Base-by-base conservation (phyloP, 2,329 filamentous ascomycete genomes). In the Clarireedia hainanense region DNA sequence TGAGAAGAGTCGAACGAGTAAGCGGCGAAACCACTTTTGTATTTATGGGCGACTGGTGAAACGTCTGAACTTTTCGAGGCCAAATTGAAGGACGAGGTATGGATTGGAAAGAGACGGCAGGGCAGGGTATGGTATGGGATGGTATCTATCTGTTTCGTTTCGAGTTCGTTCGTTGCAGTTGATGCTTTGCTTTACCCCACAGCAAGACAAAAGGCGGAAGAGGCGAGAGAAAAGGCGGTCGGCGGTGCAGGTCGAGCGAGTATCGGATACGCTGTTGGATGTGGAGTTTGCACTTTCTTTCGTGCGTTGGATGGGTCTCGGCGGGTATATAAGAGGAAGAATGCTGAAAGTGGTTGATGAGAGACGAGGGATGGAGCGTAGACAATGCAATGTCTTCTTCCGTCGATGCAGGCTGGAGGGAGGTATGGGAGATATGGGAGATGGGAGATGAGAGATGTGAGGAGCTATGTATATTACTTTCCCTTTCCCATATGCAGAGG, bases 391-490 rank as follows among this genome's bases (percentile, higher is more conserved):
- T 49, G 24, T 54, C 39, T 14, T 46, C 42, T 46, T 45, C 42
- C 20, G 42, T 14, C 10, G 37, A 40, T 30, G 27, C 27, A 30
- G 27, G 27, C 27, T 30, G 27, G 27, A 5, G 27, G 27, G 30
- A 20, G 20, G 2, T 20, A 20, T 20, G 20, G 20, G 20, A 20
- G 3, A 37, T 52, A 17, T 26, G 40, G 34, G 50, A 46, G 20
- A 20, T 1, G 20, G 20, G 20, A 20, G 34, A 43, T 34, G 37
- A 45, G 43, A 39, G 52, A 24, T 43, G 17, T 26, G 45, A 42
- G 37, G 36, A 55, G 46, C 30, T 50, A 55, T 55, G 52, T 45
- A 55, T 55, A 45, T 34, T 45, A 50, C 6, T 36, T 49, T 49
- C n/a, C 43, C 26, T 36, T 49, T 49, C n/a, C 43, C 26, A 20